These are phyloP conservation scores for Durio zibethinus DNA, from an alignment of 345 rosid species.

Conservation along the genomic window DNA sequence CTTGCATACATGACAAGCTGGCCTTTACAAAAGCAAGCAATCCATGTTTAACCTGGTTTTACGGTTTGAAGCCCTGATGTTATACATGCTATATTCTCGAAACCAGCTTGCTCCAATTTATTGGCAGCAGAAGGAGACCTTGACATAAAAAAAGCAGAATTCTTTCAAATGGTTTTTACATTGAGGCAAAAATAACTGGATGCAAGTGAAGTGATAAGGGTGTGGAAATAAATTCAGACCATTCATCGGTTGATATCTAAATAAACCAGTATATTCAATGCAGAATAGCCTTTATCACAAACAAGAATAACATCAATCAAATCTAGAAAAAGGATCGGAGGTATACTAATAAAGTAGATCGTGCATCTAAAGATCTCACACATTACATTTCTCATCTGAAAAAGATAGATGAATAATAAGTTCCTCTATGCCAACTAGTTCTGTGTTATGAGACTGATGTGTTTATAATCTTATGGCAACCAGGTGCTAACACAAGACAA, in stretches of 20 bases:
- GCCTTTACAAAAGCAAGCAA: neutral
- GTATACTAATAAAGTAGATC: neutral
- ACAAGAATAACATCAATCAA: neutral
- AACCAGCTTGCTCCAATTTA: slow-evolving; percentile 75
- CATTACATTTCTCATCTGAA: neutral
- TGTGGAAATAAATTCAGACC: neutral
- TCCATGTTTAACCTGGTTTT: slow-evolving; percentile 59
- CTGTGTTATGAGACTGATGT: neutral
- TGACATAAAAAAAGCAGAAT: slow-evolving; percentile 23
- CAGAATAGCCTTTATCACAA: neutral
- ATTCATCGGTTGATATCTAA: neutral
- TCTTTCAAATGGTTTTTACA: slow-evolving; percentile 9
- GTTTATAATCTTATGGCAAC: neutral
- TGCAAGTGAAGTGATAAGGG: neutral
- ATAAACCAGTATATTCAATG: neutral
- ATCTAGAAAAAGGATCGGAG: neutral
- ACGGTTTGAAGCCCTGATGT: slow-evolving; percentile 85
- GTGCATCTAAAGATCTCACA: neutral
- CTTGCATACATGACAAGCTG: neutral
- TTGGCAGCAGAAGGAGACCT: slow-evolving; percentile 90
- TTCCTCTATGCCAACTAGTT: neutral
- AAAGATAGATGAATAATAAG: neutral
- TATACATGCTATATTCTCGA: slow-evolving; percentile 62
- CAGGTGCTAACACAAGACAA: neutral
- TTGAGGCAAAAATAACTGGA: neutral